These are phyloP conservation scores for Vigna mungo DNA, from an alignment of 306 rosid species.

Conservation along the genomic window DNA sequence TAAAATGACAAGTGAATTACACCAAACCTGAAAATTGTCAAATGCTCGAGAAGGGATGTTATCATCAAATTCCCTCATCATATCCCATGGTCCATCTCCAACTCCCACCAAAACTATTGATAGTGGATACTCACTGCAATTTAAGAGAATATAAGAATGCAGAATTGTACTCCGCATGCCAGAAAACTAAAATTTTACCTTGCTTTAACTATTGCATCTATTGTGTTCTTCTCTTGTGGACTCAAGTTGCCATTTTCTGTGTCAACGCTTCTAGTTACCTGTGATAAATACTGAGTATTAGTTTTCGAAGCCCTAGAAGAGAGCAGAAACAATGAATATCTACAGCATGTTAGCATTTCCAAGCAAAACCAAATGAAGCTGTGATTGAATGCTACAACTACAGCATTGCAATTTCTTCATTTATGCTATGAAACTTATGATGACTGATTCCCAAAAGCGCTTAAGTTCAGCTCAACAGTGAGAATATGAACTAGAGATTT, in stretches of 20 bases:
- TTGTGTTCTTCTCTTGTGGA: conserved; percentile 74
- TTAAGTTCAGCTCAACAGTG: neutral
- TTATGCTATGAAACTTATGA: conserved; percentile 25
- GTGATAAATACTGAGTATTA: conserved; percentile 29
- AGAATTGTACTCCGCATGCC: conserved; percentile 35
- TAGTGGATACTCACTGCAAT: conserved; percentile 73
- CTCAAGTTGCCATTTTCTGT: conserved; percentile 67
- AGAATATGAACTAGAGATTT: conserved; percentile 33
- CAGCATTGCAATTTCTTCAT: conserved; percentile 2
- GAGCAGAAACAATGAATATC: conserved; percentile 33
- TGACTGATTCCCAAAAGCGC: conserved; percentile 16
- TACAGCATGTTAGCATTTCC: conserved; percentile 16
- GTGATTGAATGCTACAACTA: neutral
- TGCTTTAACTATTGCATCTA: conserved; percentile 80
- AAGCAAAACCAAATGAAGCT: conserved; percentile 25
- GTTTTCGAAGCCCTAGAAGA: conserved; percentile 11
- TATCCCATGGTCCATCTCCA: conserved; percentile 95
- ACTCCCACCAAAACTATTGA: conserved; percentile 86
- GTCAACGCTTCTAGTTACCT: conserved; percentile 85
- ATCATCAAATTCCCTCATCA: conserved; percentile 83
- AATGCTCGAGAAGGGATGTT: conserved; percentile 79
- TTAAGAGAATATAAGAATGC: conserved; percentile 38
- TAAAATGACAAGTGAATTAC: conserved; percentile 10
- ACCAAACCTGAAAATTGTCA: conserved; percentile 81
- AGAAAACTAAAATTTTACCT: conserved; percentile 53